phyloP scores from a whole-genome alignment of 2,329 filamentous ascomycete species.

The Alternaria viburni region DNA sequence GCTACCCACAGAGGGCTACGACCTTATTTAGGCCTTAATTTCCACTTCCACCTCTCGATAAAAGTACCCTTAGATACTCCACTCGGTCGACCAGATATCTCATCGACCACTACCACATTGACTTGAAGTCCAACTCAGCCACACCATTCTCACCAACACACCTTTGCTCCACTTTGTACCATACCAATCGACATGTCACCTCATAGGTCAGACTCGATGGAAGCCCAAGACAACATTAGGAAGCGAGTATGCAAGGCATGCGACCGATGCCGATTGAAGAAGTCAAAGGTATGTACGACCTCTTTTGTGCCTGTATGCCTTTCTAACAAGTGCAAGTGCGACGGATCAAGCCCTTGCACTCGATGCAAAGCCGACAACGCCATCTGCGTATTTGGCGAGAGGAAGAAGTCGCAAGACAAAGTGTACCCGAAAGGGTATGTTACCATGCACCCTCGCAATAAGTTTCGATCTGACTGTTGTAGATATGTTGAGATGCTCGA shows the following conservation, averaged over 20 bases:
- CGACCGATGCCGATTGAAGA: constrained; percentile 69
- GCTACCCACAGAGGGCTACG: constrained; percentile 37
- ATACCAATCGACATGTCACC: constrained; percentile 36
- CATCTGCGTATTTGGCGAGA: constrained; percentile 69
- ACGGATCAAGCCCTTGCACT: constrained; percentile 66
- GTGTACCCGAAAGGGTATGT: constrained; percentile 70
- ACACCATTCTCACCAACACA: not conserved
- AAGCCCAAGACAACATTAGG: constrained; percentile 56
- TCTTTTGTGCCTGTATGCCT: not conserved
- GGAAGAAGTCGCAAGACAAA: constrained; percentile 71
- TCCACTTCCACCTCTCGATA: constrained; percentile 24
- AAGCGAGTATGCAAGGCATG: constrained; percentile 72
- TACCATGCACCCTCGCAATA: not conserved
- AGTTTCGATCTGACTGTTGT: constrained; percentile 11
- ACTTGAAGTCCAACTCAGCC: not conserved
- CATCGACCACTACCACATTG: constrained; percentile 7
- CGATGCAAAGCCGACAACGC: constrained; percentile 69
- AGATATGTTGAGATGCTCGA: constrained; percentile 72
- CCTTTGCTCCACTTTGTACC: not conserved
- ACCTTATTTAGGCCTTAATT: constrained; percentile 37
- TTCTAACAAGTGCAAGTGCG: constrained; percentile 56
- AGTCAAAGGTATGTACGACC: constrained; percentile 62
- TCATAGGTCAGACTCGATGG: constrained; percentile 47
- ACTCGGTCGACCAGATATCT: constrained; percentile 8
- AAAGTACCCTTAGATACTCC: constrained; percentile 1